Evolutionary conservation across 495 filamentous ascomycete genomes (phyloP), one percentile per base, ranked within the genome.

Genomic region (Lentithecium fluviatile): DNA sequence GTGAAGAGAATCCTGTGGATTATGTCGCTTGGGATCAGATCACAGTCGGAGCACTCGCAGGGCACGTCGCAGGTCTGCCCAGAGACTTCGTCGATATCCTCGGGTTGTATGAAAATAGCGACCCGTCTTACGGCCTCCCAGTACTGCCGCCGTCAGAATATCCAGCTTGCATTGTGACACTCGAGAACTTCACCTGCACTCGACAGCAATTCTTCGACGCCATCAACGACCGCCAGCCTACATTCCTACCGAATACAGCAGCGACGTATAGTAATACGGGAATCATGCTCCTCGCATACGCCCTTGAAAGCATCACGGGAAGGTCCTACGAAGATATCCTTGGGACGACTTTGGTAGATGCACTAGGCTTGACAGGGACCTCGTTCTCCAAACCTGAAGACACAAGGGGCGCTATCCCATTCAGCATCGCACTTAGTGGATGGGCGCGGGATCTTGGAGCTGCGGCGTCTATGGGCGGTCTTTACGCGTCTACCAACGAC

Each of bases 1-100:
- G n/a, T n/a, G n/a, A n/a, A n/a, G n/a, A n/a, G n/a, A n/a, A n/a
- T n/a, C n/a, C n/a, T n/a, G n/a, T n/a, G n/a, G n/a, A n/a, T n/a
- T n/a, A n/a, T n/a, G n/a, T n/a, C n/a, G n/a, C n/a, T n/a, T 62
- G 58, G 58, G 68, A 76, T 23, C 69, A 76, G 19, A 70, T 84
- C 24, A 71, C 68, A 6, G 50, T 73, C 58, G 65, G 80, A 56
- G 38, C 80, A 64, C 63, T 83, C 69, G 67, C 77, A 50, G 37
- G 69, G 56, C 66, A 82, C 67, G 56, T 76, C 20, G 58, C 66
- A 0, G 79, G 80, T 0, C n/a, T n/a, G n/a, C n/a, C n/a, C n/a
- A n/a, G n/a, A n/a, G n/a, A n/a, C n/a, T n/a, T n/a, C n/a, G n/a
- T n/a, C n/a, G n/a, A n/a, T n/a, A n/a, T n/a, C n/a, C n/a, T n/a